Evolutionary conservation across 2,329 filamentous ascomycete species (phyloP), one percentile per base, ranked within the genome.

Genomic region (Aspergillus hortae): DNA sequence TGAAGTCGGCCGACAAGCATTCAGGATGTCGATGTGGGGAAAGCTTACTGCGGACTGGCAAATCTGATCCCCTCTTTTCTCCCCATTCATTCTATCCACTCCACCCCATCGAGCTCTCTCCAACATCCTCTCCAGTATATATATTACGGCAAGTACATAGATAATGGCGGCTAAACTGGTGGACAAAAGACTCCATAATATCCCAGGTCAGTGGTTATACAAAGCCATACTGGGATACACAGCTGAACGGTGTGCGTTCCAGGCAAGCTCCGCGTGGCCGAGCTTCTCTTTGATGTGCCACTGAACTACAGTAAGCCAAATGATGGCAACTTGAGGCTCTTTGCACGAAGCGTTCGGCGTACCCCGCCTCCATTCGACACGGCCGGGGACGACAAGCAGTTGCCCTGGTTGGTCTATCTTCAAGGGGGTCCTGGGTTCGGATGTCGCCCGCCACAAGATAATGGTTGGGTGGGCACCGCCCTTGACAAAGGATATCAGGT

Each of bases 391-490:
- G 72, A 75, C 35, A 70, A 74, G 45, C 77, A 81, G 56, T 67
- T 81, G 9, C 83, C 83, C 56, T 86, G 81, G 80, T 73, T 76
- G 46, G 79, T 92, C 56, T 96, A 87, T 67, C 80, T 95, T 12
- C 87, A 95, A 74, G 92, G 92, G 57, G 92, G 92, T 0, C 92
- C 92, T 0, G 92, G 92, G 3, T 85, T 88, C 64, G 85, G 87
- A 55, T 92, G 89, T 65, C 77, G 81, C 5, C 77, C 86, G 46
- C 92, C 92, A 1, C 87, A 95, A 66, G 81, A 88, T 53, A 82
- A 85, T 55, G 77, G 85, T 6, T 82, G 90, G 66, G 88, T 89
- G n/a, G 80, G 84, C 30, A 76, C 80, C 27, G 80, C 90, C 51
- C 79, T 96, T 5, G 84, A 86, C 54, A 86, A 86, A 56, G 92